Conservation (phyloP, 345 rosid genomes). For the Hibiscus syriacus region DNA sequence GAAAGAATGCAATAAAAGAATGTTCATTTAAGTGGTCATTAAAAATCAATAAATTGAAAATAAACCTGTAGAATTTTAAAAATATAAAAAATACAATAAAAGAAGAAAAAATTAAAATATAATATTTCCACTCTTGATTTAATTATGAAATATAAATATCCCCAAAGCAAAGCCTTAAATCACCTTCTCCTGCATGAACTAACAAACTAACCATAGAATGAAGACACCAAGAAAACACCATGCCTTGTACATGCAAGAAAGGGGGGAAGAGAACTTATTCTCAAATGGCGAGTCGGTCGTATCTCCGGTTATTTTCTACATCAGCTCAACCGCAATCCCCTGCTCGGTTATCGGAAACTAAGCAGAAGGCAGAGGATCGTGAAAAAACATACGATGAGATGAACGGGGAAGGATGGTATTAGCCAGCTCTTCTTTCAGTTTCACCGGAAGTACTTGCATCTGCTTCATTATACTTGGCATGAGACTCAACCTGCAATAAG, state of each 20-base stretch:
- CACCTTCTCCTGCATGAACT: neutral
- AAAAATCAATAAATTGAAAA: neutral
- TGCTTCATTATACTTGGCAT: slow-evolving; percentile 54
- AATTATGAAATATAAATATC: neutral
- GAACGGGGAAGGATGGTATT: slow-evolving; percentile 30
- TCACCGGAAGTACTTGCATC: slow-evolving; percentile 65
- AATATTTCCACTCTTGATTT: neutral
- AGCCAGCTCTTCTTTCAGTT: slow-evolving; percentile 44
- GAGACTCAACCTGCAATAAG: slow-evolving; percentile 42
- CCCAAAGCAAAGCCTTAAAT: neutral
- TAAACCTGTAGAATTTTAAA: neutral
- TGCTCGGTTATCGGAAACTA: neutral
- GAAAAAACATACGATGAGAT: slow-evolving; percentile 20
- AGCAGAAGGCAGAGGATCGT: slow-evolving; percentile 14
- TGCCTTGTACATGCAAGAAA: neutral
- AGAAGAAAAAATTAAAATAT: neutral
- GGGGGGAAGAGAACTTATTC: neutral
- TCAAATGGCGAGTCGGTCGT: slow-evolving; percentile 4
- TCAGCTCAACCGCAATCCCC: neutral
- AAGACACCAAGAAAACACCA: neutral
- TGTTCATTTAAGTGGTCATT: neutral
- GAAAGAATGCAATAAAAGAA: neutral
- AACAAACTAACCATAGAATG: neutral
- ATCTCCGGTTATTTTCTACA: neutral
- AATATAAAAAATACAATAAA: neutral